Conservation (phyloP, 768 basidiomycete genomes). For the Termitomyces sp. region DNA sequence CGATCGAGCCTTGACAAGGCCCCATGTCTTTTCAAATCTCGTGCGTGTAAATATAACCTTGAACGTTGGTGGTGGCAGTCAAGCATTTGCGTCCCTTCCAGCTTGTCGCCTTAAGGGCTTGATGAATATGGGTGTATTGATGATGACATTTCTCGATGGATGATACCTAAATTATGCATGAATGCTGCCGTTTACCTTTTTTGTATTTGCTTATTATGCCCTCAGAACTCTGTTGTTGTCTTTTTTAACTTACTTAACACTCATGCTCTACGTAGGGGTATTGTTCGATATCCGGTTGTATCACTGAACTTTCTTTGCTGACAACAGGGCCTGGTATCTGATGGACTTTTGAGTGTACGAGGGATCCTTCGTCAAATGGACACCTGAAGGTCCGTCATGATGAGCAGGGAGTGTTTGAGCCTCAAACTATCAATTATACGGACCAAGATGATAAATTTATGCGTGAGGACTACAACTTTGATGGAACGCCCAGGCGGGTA, state of each 20-base stretch:
- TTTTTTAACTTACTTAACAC: not conserved
- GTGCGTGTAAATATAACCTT: not conserved
- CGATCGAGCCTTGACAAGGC: conserved; percentile 3
- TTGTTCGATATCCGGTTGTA: not conserved
- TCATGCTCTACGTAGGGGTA: not conserved
- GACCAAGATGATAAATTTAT: not conserved
- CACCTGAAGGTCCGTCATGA: no score
- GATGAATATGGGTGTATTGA: not conserved
- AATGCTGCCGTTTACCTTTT: no score
- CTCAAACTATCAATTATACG: not conserved
- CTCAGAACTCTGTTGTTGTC: not conserved
- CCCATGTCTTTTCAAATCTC: not conserved
- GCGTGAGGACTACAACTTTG: conserved; percentile 11
- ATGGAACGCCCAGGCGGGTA: conserved; percentile 16
- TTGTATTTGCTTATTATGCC: no score
- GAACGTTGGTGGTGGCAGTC: not conserved
- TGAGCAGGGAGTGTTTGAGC: not conserved
- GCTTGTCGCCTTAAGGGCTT: not conserved
- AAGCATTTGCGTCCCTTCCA: not conserved
- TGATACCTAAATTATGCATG: not conserved
- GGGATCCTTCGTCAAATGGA: not conserved
- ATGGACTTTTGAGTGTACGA: no score
- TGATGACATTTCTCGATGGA: not conserved
- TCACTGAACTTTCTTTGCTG: not conserved
- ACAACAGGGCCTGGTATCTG: not conserved